A percentile compares a stretch with the other conserved stretches of the same genome.
Evolutionary conservation across 75 land plant genomes (phyloP).

Genomic region (Azolla pinnata): DNA sequence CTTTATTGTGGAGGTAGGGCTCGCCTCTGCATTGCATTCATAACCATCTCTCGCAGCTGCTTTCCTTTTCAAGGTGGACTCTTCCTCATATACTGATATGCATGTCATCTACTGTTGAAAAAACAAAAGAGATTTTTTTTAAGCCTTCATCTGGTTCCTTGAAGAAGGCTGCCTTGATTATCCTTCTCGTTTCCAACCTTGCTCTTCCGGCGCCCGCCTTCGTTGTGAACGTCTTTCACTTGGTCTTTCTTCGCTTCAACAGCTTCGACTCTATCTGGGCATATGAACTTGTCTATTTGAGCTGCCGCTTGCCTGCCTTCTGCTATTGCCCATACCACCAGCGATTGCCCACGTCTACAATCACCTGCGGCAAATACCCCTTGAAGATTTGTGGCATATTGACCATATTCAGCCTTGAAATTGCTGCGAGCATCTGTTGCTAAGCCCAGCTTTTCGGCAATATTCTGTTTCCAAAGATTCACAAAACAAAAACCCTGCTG

Average conservation of each 20-base stretch:
- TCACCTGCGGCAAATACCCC: conserved; percentile 98
- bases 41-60: too few relatives aligned
- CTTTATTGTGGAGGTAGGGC: too few relatives aligned
- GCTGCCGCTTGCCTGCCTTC: conserved; percentile 89
- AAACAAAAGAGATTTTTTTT: too few relatives aligned
- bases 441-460: conserved; percentile 73
- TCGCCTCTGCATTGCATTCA: too few relatives aligned
- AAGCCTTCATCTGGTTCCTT: background rate
- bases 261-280: background rate
- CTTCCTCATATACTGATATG: too few relatives aligned
- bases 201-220: too few relatives aligned
- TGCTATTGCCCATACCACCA: conserved; percentile 94
- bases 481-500: too few relatives aligned
- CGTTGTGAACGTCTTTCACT: background rate
- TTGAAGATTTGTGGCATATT: conserved; percentile 62
- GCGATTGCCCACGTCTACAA: conserved; percentile 89
- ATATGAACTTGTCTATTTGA: conserved; percentile 69
- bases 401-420: conserved; percentile 84
- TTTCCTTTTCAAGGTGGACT: too few relatives aligned
- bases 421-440: conserved; percentile 72
- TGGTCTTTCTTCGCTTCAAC: background rate
- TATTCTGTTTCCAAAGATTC: conserved; percentile 47
- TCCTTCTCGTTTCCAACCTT: background rate
- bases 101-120: too few relatives aligned
- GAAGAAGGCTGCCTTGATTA: background rate